Conservation (phyloP, 768 basidiomycete genomes). For the Pisolithus tinctorius region DNA sequence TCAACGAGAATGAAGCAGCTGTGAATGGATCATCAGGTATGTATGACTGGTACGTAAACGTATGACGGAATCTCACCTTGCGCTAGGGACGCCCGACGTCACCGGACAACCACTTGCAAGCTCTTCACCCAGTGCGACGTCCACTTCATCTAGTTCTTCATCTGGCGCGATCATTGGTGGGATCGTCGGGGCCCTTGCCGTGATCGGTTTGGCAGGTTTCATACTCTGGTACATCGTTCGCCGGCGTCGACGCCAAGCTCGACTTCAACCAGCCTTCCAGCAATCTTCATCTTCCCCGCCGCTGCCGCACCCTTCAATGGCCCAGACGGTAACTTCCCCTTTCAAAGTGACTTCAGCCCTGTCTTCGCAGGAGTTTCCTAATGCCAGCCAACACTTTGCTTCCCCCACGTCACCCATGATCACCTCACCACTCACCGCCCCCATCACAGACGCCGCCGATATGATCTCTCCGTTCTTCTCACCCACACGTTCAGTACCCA, state of each 20-base stretch:
- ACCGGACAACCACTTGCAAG: constrained; percentile 6
- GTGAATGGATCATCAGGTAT: constrained; percentile 7
- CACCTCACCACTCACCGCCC: background rate
- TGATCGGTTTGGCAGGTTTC: constrained; percentile 12
- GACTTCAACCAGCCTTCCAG: background rate
- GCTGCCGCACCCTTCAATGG: background rate
- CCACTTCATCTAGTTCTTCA: constrained; percentile 2
- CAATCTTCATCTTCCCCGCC: background rate
- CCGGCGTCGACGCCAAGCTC: constrained; percentile 7
- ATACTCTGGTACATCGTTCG: constrained; percentile 3
- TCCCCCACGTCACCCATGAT: constrained; percentile 1
- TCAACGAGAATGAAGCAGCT: constrained; percentile 9
- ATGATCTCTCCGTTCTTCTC: constrained; percentile 19
- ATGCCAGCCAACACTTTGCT: constrained; percentile 3
- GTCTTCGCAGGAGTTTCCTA: constrained; percentile 7
- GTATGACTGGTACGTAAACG: background rate
- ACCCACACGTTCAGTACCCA: constrained; percentile 1
- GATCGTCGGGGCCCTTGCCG: constrained; percentile 11
- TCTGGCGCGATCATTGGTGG: constrained; percentile 17
- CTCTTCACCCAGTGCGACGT: background rate
- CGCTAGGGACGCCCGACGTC: constrained; percentile 10
- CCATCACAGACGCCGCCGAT: constrained; percentile 13
- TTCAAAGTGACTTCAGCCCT: background rate
- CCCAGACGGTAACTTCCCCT: background rate
- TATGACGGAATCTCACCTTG: background rate